Evolutionary conservation across 768 basidiomycete species (phyloP).

Genomic region (Russula lepida): DNA sequence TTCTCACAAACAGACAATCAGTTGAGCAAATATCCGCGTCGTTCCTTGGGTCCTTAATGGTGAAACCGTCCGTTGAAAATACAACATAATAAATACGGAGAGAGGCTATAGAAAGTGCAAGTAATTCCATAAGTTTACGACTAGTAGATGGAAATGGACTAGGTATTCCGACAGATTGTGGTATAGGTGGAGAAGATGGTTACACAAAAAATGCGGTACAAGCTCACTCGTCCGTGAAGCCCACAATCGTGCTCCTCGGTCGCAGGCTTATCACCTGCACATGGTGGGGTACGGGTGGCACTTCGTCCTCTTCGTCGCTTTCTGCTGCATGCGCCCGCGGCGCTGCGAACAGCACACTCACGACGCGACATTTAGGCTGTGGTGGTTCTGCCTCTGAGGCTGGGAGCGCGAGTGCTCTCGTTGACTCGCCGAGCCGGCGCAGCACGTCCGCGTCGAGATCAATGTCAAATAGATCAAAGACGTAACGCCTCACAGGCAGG

Average conservation of each 20-base stretch:
- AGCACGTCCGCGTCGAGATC: conserved; percentile 61
- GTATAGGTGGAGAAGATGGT: neutral
- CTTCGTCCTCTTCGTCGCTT: conserved; percentile 21
- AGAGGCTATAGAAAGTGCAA: neutral
- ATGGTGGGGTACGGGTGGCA: neutral
- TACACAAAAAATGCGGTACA: neutral
- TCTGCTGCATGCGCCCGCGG: conserved; percentile 16
- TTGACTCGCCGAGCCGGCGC: conserved; percentile 44
- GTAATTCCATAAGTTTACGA: neutral
- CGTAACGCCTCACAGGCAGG: conserved; percentile 84
- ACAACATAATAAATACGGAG: conserved; percentile 7
- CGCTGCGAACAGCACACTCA: conserved; percentile 21
- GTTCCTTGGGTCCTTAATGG: neutral
- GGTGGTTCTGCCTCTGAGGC: conserved; percentile 28
- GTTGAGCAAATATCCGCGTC: neutral
- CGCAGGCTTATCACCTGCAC: conserved; percentile 17
- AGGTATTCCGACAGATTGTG: neutral
- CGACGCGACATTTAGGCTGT: conserved; percentile 7
- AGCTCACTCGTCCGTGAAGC: conserved; percentile 16
- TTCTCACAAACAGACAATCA: neutral
- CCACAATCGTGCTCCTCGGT: conserved; percentile 19
- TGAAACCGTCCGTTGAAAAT: neutral
- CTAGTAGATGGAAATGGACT: neutral
- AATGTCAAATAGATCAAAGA: conserved; percentile 87
- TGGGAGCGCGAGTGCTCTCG: conserved; percentile 33